These are phyloP conservation scores for Metarhizium guizhouense DNA, from an alignment of 2,329 filamentous ascomycete genomes.

Conservation along the genomic window DNA sequence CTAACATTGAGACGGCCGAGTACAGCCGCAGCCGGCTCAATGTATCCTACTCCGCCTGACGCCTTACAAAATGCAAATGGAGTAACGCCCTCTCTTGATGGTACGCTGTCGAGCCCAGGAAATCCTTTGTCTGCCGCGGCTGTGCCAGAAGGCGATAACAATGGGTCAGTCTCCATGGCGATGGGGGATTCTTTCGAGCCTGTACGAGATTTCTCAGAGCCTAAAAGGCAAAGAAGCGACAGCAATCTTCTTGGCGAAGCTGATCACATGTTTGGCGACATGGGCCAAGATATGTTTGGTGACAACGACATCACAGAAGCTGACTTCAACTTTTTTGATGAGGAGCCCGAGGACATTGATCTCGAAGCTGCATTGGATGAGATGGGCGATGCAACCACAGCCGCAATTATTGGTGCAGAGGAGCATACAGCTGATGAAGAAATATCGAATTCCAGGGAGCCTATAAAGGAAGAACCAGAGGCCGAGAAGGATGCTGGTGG, in stretches of 20 bases:
- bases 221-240: conserved; percentile 35
- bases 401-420: not conserved
- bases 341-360: conserved; percentile 37
- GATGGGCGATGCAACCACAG: conserved; percentile 8
- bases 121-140: conserved; percentile 27
- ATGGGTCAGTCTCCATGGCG: conserved; percentile 12
- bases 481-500: conserved; percentile 21
- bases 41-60: conserved; percentile 67
- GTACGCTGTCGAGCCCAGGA: conserved; percentile 45
- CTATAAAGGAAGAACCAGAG: conserved; percentile 10
- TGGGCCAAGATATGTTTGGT: conserved; percentile 63
- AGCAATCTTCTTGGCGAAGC: conserved; percentile 36
- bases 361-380: conserved; percentile 23
- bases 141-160: conserved; percentile 20
- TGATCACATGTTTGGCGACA: conserved; percentile 58
- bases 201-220: conserved; percentile 25
- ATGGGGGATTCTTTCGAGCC: conserved; percentile 16
- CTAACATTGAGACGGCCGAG: conserved; percentile 40
- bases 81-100: conserved; percentile 48
- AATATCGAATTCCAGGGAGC: conserved; percentile 7
- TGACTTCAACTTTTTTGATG: conserved; percentile 79
- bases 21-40: conserved; percentile 38
- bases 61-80: conserved; percentile 45
- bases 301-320: conserved; percentile 70
- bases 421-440: conserved; percentile 10